Conservation (phyloP, 2,329 filamentous ascomycete species). For the Alternaria gansuensis region DNA sequence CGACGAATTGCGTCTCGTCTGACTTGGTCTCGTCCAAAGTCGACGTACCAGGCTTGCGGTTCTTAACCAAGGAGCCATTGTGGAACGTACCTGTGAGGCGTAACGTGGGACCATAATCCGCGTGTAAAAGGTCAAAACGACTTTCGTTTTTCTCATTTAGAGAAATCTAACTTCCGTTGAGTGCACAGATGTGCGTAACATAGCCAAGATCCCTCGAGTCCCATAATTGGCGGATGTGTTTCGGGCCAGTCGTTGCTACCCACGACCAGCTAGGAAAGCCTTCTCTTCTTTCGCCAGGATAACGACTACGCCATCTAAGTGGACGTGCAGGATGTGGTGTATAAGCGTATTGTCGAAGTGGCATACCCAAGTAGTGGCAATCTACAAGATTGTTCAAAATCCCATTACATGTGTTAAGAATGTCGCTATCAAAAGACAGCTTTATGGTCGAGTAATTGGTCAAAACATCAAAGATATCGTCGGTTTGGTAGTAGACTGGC, state of each 20-base stretch:
- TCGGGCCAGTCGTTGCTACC: neutral
- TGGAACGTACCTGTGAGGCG: neutral
- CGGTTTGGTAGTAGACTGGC: neutral
- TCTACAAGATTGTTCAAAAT: fast-evolving
- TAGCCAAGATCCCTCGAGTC: neutral
- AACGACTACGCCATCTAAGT: fast-evolving
- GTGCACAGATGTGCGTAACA: neutral
- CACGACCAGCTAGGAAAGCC: neutral
- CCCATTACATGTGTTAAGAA: neutral
- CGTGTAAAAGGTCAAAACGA: neutral
- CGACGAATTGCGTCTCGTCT: neutral
- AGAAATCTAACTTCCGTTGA: neutral
- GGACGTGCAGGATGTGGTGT: fast-evolving
- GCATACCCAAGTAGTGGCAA: neutral
- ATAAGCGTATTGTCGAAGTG: fast-evolving
- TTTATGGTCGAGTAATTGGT: neutral
- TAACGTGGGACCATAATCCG: neutral
- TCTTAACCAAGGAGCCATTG: neutral
- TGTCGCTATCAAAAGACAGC: neutral
- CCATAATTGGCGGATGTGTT: fast-evolving
- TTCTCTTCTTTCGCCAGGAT: neutral
- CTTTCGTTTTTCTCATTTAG: neutral
- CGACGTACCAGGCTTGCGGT: neutral
- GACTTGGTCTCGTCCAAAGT: too few relatives aligned
- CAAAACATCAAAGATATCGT: neutral